Conservation (phyloP, 768 basidiomycete species). For the Cytidiella melzeri region DNA sequence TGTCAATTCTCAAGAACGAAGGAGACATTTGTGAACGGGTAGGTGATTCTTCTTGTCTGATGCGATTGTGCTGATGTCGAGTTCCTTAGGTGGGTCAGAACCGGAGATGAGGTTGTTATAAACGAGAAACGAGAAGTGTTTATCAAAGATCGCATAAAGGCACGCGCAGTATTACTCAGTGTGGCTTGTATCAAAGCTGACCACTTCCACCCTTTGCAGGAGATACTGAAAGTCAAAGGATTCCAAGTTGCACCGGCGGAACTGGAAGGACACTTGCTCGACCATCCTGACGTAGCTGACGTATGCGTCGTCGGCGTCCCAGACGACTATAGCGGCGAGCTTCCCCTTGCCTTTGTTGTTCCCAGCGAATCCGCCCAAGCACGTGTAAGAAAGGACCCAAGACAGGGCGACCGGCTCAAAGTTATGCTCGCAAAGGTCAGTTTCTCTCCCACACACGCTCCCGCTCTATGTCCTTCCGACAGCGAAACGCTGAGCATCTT, state of each 20-base stretch:
- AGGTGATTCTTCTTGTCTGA: slow-evolving; percentile 8
- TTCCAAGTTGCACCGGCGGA: slow-evolving; percentile 46
- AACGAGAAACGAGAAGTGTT: slow-evolving; percentile 49
- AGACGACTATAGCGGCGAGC: slow-evolving; percentile 70
- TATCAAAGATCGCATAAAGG: slow-evolving; percentile 61
- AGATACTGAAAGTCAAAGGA: slow-evolving; percentile 64
- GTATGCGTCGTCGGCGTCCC: slow-evolving; percentile 43
- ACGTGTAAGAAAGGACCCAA: slow-evolving; percentile 27
- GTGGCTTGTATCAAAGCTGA: neutral
- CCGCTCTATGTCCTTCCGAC: neutral
- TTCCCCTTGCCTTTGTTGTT: slow-evolving; percentile 66
- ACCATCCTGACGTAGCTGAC: slow-evolving; percentile 38
- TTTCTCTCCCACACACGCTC: neutral
- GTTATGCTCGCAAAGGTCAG: slow-evolving; percentile 47
- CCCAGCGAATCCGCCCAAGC: slow-evolving; percentile 34
- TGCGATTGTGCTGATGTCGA: neutral
- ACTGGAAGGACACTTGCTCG: slow-evolving; percentile 31
- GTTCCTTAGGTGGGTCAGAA: slow-evolving; percentile 49
- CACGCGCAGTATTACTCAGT: slow-evolving; percentile 13
- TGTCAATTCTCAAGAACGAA: slow-evolving; percentile 38
- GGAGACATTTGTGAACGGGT: slow-evolving; percentile 65
- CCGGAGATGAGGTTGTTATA: slow-evolving; percentile 60
- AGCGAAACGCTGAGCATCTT: neutral
- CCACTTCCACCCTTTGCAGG: slow-evolving; percentile 33
- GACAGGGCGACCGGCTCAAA: slow-evolving; percentile 35